Evolutionary conservation across 2,329 filamentous ascomycete species (phyloP).

Genomic region (Diaporthe australafricana): DNA sequence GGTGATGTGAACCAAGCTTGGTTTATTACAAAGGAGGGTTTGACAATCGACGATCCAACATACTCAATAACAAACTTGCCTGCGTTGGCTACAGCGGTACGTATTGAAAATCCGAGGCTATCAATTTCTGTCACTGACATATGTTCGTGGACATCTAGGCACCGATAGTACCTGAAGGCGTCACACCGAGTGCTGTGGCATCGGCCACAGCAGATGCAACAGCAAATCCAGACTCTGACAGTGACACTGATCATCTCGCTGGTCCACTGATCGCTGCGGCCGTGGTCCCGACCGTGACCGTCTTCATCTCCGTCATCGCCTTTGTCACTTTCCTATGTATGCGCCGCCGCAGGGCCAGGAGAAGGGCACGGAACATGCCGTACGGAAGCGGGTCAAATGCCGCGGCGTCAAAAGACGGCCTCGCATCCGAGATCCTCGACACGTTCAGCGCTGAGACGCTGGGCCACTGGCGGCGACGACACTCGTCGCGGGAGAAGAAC

Average conservation of each 20-base stretch:
- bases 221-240: not conserved
- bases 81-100: constrained; percentile 25
- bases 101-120: not conserved
- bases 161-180: constrained; percentile 1
- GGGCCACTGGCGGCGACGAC: constrained; percentile 2
- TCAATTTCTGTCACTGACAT: not conserved
- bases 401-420: not conserved
- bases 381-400: not conserved
- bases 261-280: constrained; percentile 29
- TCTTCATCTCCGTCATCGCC: not conserved
- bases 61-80: constrained; percentile 22
- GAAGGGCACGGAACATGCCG: constrained; percentile 14
- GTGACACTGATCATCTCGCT: constrained; percentile 1
- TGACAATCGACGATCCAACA: constrained; percentile 13
- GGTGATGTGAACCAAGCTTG: constrained; percentile 5
- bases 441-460: constrained; percentile 18
- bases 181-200: not conserved
- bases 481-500: not conserved
- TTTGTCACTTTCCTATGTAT: constrained; percentile 15
- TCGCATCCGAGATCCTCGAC: constrained; percentile 25
- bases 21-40: constrained; percentile 1
- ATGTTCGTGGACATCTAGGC: not conserved
- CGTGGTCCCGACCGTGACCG: constrained; percentile 18
- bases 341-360: constrained; percentile 21
- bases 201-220: not conserved